These are phyloP conservation scores for Termitomyces sp. DNA, from an alignment of 768 basidiomycete species.

Conservation along the genomic window DNA sequence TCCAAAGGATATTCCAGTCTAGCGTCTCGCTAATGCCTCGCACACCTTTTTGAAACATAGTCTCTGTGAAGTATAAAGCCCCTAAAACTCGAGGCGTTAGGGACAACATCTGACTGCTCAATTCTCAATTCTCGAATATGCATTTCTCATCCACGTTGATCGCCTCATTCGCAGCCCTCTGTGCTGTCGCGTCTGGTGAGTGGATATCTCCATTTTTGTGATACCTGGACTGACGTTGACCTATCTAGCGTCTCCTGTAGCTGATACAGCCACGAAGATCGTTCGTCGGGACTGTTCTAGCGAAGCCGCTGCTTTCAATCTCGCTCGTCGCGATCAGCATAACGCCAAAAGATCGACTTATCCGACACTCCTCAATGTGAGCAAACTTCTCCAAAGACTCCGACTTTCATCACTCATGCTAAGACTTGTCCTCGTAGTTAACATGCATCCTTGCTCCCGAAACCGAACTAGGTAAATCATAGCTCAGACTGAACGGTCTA, in stretches of 20 bases:
- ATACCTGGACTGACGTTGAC: not conserved
- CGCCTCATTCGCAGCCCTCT: not conserved
- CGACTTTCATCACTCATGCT: not conserved
- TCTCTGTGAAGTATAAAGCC: not conserved
- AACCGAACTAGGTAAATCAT: conserved; percentile 8
- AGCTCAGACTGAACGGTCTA: not conserved
- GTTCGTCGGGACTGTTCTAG: conserved; percentile 11
- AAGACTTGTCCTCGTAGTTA: conserved; percentile 4
- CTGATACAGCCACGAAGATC: conserved; percentile 1
- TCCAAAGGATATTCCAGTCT: not conserved
- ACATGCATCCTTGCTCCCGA: conserved; percentile 18
- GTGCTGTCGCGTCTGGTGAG: not conserved
- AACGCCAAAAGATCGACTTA: conserved; percentile 11
- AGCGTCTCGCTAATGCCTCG: too few relatives aligned
- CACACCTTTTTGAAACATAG: not conserved
- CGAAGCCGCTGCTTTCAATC: conserved; percentile 12
- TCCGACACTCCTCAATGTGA: conserved; percentile 12
- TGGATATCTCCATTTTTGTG: too few relatives aligned
- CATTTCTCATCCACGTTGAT: not conserved
- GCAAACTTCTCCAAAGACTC: not conserved
- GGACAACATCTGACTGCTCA: not conserved
- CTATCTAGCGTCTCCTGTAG: not conserved
- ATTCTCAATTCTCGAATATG: not conserved
- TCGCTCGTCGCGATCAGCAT: conserved; percentile 13
- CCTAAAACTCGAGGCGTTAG: not conserved